These are phyloP conservation scores for Backusella macrospora DNA, from an alignment of 192 early-diverging fungal species.

Conservation along the genomic window DNA sequence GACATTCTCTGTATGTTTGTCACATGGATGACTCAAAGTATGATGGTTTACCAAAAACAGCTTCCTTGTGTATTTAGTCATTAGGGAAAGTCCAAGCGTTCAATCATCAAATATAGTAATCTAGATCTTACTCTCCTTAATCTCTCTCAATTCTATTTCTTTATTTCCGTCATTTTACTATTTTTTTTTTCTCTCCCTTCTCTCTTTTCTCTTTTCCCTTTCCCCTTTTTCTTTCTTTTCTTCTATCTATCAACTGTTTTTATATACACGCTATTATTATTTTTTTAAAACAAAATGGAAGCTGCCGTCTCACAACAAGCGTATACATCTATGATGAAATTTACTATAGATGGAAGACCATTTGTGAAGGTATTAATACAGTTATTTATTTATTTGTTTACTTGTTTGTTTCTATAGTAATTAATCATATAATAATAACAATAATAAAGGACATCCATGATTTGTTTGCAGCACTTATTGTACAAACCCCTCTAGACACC, in stretches of 20 bases:
- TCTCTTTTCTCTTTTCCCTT: slow-evolving; percentile 10
- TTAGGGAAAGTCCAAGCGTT: slow-evolving; percentile 10
- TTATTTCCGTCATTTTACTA: slow-evolving; percentile 2
- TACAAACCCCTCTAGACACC: slow-evolving; percentile 50
- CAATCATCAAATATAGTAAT: background rate
- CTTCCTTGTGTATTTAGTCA: slow-evolving; percentile 4
- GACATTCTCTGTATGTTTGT: slow-evolving; percentile 1
- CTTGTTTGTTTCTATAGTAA: background rate
- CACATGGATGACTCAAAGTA: slow-evolving; percentile 1
- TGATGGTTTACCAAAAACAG: slow-evolving; percentile 11
- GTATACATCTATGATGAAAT: slow-evolving; percentile 55
- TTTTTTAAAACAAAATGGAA: slow-evolving; percentile 16
- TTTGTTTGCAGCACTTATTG: slow-evolving; percentile 57
- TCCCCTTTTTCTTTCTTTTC: slow-evolving; percentile 12
- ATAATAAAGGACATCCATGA: slow-evolving; percentile 56
- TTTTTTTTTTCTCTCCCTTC: slow-evolving; percentile 8
- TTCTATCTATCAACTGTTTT: background rate
- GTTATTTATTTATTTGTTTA: background rate
- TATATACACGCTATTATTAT: background rate
- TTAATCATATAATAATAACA: background rate
- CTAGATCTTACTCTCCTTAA: slow-evolving; percentile 4
- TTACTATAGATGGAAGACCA: slow-evolving; percentile 57
- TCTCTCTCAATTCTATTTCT: slow-evolving; percentile 19
- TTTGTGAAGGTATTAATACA: slow-evolving; percentile 55
- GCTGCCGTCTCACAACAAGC: slow-evolving; percentile 42